These are phyloP conservation scores for Nitzschia palea DNA, from an alignment of 108 stramenopile genomes.

Conservation along the genomic window DNA sequence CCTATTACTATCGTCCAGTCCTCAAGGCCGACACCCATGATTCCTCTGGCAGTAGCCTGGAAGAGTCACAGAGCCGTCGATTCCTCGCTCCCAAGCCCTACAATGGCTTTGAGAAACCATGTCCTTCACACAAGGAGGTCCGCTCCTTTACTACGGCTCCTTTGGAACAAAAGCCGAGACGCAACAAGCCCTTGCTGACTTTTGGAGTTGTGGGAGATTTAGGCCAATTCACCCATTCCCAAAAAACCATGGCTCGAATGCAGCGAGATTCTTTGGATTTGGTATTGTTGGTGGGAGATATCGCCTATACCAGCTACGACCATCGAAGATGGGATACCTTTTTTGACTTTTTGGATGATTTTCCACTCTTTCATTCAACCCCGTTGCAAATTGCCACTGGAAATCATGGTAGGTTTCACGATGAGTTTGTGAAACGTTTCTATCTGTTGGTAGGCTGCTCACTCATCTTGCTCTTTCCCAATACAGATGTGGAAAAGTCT, in stretches of 20 bases:
- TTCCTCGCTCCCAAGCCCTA: conserved; percentile 12
- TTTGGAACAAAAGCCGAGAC: too few species aligned
- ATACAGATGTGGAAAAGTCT: conserved; percentile 55
- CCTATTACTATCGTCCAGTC: conserved; percentile 54
- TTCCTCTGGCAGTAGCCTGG: too few species aligned
- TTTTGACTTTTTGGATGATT: conserved; percentile 67
- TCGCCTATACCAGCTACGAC: conserved; percentile 69
- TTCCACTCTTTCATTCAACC: conserved; percentile 37
- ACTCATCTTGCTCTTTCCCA: background rate
- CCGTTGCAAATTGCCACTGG: conserved; percentile 62
- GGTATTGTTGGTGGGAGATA: conserved; percentile 66
- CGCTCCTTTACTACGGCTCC: conserved; percentile 40
- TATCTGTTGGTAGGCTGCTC: too few species aligned
- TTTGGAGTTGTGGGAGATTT: conserved; percentile 44
- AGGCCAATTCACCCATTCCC: conserved; percentile 37
- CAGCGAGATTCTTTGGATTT: conserved; percentile 35
- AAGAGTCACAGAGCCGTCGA: background rate
- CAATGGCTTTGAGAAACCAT: conserved; percentile 22
- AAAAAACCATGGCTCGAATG: conserved; percentile 35
- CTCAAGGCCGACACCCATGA: too few species aligned
- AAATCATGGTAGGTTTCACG: conserved; percentile 46
- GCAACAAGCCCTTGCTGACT: background rate
- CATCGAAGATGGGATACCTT: conserved; percentile 78
- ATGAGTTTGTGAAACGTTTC: too few species aligned
- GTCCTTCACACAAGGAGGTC: conserved; percentile 22